Conservation (phyloP, 768 basidiomycete genomes). For the Inosperma sp. region DNA sequence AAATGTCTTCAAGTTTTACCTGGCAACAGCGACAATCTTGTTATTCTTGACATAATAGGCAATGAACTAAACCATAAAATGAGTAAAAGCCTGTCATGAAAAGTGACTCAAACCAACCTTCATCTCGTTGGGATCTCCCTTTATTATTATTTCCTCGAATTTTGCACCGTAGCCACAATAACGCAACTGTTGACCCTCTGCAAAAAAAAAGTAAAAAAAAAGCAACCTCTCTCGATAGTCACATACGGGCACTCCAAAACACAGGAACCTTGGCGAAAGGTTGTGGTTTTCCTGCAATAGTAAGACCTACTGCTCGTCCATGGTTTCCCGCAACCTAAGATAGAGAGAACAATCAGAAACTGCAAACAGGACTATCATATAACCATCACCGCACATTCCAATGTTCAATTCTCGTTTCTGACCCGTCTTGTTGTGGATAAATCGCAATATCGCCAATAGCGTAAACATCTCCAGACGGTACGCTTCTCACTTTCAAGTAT, state of each 20-base stretch:
- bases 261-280: constrained; percentile 78
- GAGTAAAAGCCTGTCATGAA: not conserved
- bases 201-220: not conserved
- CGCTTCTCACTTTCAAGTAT: constrained; percentile 53
- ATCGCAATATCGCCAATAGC: constrained; percentile 52
- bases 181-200: constrained; percentile 82
- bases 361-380: not conserved
- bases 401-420: constrained; percentile 69
- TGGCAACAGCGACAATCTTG: constrained; percentile 63
- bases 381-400: constrained; percentile 68
- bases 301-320: constrained; percentile 77
- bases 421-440: constrained; percentile 29
- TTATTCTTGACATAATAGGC: constrained; percentile 71
- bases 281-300: constrained; percentile 58
- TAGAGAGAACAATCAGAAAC: not conserved
- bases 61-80: constrained; percentile 49
- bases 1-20: constrained; percentile 39
- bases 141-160: constrained; percentile 74
- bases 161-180: constrained; percentile 73
- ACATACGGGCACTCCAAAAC: constrained; percentile 88
- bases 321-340: constrained; percentile 77
- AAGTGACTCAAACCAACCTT: constrained; percentile 47
- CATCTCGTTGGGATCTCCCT: constrained; percentile 68
- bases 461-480: constrained; percentile 50
- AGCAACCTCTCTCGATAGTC: not conserved